Evolutionary conservation across 169 alveolate genomes (phyloP), one percentile per base, ranked within the genome.

Genomic region (Ichthyophthirius multifiliis): DNA sequence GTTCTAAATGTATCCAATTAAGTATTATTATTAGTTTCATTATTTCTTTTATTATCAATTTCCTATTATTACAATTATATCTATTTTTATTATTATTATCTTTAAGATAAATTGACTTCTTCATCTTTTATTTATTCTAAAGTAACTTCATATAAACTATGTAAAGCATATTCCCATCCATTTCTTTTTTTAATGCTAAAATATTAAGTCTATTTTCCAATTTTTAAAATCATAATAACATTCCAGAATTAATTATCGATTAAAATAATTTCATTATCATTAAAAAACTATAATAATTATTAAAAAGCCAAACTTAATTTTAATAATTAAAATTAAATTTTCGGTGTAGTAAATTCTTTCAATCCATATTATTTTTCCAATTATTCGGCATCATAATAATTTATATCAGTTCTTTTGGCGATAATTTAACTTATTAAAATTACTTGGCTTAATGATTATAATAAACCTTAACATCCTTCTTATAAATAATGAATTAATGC

Each of bases 91-190:
- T 55, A 27, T 55, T 55, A 12, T 55, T 27, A 27, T 23, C 31
- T 55, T 55, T 39, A 12, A 27, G 3, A 13, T 2, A 55, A 5
- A 3, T 55, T 39, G 23, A 27, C 71, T 27, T 55, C 23, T 55
- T 55, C 71, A 13, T 55, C 71, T 27, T 27, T 55, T 6, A 55
- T 16, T 27, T 55, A 34, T 27, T 55, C 71, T 20, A 27, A 34
- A 20, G 71, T 55, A 27, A 55, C 71, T 55, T 55, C 71, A 23
- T 55, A 55, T 27, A 55, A 55, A 20, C 43, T 55, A 27, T 55
- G 71, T 27, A 55, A 27, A 39, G 31, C 71, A 55, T 55, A 55
- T 23, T 55, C 71, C 71, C 71, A 55, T 3, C 71, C 71, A 7
- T 55, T 55, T 4, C 71, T 16, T 23, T 55, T 55, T 27, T 55